These are phyloP conservation scores for Monilinia polystroma DNA, from an alignment of 2,329 filamentous ascomycete genomes.

Conservation along the genomic window DNA sequence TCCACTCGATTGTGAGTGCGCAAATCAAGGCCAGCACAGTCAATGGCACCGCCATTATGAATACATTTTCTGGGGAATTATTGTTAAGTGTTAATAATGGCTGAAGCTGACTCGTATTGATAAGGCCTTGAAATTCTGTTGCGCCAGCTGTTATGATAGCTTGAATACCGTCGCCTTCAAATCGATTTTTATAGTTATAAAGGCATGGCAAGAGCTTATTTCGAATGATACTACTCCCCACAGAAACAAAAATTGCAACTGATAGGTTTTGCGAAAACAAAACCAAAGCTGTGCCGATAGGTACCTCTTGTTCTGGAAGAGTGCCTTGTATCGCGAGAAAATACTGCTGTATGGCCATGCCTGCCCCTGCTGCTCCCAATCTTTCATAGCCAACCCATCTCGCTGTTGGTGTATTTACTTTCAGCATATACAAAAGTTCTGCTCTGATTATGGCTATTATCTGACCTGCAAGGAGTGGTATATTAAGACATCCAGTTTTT, in stretches of 20 bases:
- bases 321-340: slow-evolving; percentile 36
- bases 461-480: slow-evolving; percentile 28
- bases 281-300: slow-evolving; percentile 46
- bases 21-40: slow-evolving; percentile 46
- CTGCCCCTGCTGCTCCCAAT: slow-evolving; percentile 33
- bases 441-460: slow-evolving; percentile 27
- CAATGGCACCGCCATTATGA: slow-evolving; percentile 53
- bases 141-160: slow-evolving; percentile 38
- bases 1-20: neutral
- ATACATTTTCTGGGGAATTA: slow-evolving; percentile 47
- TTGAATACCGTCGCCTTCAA: slow-evolving; percentile 33
- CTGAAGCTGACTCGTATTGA: slow-evolving; percentile 43
- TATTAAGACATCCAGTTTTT: slow-evolving; percentile 39
- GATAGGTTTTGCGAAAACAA: slow-evolving; percentile 46
- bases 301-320: slow-evolving; percentile 41
- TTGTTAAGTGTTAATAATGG: slow-evolving; percentile 30
- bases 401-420: slow-evolving; percentile 41
- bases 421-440: slow-evolving; percentile 40
- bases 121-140: slow-evolving; percentile 48
- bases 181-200: neutral
- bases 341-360: slow-evolving; percentile 36
- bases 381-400: slow-evolving; percentile 50
- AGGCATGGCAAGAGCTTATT: slow-evolving; percentile 33
- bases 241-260: slow-evolving; percentile 48
- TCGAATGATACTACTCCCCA: slow-evolving; percentile 46